phyloP scores from a whole-genome alignment of 805 yeast genomes.

The Sungouiella blattae region DNA sequence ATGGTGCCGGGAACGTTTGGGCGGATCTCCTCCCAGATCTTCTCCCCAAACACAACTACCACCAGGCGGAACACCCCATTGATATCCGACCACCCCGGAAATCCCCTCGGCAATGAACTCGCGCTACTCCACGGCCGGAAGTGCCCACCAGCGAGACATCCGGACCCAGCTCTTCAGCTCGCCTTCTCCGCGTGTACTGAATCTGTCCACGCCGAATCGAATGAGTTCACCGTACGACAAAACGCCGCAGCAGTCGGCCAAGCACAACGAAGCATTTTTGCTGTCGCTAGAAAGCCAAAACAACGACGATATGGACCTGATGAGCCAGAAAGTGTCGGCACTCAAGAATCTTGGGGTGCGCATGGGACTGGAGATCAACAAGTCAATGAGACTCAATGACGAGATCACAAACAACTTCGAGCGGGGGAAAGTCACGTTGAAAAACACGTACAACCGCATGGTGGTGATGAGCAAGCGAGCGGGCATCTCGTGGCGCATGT shows the following conservation, averaged over 20 bases:
- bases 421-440: conserved; percentile 36
- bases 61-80: no score
- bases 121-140: conserved; percentile 15
- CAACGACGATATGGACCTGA: conserved; percentile 37
- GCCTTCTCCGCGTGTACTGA: conserved; percentile 21
- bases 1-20: no score
- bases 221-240: conserved; percentile 39
- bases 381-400: conserved; percentile 37
- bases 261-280: conserved; percentile 40
- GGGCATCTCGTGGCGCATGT: conserved; percentile 44
- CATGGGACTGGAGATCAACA: conserved; percentile 45
- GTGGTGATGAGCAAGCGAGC: conserved; percentile 44
- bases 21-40: no score
- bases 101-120: conserved; percentile 10
- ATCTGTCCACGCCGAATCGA: conserved; percentile 22
- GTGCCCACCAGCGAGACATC: conserved; percentile 40
- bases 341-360: conserved; percentile 38
- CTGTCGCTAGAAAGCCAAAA: conserved; percentile 43
- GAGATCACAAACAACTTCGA: conserved; percentile 39
- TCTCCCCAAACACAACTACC: no score
- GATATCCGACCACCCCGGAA: no score
- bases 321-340: conserved; percentile 40
- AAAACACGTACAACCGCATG: conserved; percentile 42
- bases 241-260: conserved; percentile 25
- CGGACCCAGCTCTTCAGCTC: conserved; percentile 38